Percentiles rank a stretch among this genome's conserved stretches.
These are phyloP conservation scores for Trichaptum fuscoviolaceum DNA, from an alignment of 768 basidiomycete genomes.

Conservation along the genomic window DNA sequence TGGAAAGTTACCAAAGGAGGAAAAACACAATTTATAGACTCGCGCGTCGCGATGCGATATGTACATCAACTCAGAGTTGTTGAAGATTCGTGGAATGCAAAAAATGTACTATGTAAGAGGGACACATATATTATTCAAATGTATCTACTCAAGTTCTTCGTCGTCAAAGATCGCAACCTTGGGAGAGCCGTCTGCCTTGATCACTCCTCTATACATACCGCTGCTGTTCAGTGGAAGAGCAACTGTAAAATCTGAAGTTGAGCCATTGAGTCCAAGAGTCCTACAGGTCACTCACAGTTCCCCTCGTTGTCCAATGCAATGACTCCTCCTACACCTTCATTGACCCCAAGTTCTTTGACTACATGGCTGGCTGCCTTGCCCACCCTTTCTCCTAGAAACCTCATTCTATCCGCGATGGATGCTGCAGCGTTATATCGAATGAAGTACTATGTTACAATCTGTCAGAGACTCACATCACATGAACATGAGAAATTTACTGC, in stretches of 20 bases:
- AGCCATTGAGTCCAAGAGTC: not conserved
- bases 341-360: conserved; percentile 49
- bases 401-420: conserved; percentile 63
- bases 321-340: conserved; percentile 69
- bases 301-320: conserved; percentile 67
- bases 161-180: conserved; percentile 76
- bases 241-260: conserved; percentile 35
- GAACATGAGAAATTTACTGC: conserved; percentile 3
- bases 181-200: conserved; percentile 60
- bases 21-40: not conserved
- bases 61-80: too few relatives aligned
- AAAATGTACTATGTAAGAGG: too few relatives aligned
- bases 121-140: too few relatives aligned
- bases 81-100: too few relatives aligned
- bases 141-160: conserved; percentile 33
- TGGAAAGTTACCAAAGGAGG: not conserved
- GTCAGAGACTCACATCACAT: conserved; percentile 8
- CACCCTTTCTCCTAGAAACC: conserved; percentile 52
- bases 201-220: conserved; percentile 81
- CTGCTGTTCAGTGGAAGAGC: conserved; percentile 68
- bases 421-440: conserved; percentile 65
- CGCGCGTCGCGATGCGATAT: too few relatives aligned
- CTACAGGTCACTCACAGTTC: conserved; percentile 42
- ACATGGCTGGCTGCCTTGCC: conserved; percentile 47
- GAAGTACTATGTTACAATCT: conserved; percentile 50